Conservation (phyloP, 2,329 filamentous ascomycete genomes). For the Herpotrichia juniperi region DNA sequence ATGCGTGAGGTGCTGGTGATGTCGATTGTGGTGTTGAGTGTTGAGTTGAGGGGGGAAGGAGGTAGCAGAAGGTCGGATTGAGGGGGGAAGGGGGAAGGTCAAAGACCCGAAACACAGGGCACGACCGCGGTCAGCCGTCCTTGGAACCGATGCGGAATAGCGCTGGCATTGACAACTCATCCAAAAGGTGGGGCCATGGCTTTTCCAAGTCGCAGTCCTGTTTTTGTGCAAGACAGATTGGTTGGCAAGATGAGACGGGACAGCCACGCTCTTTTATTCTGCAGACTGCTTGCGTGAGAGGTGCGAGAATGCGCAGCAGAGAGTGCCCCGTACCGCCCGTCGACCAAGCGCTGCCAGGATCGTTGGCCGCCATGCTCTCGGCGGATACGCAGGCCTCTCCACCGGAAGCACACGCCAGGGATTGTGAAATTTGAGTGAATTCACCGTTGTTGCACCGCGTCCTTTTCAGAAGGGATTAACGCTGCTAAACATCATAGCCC, state of each 20-base stretch:
- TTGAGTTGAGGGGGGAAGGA: slow-evolving; percentile 24
- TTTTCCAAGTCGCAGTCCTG: slow-evolving; percentile 30
- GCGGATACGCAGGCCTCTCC: slow-evolving; percentile 26
- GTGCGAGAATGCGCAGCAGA: background rate
- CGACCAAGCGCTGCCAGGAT: slow-evolving; percentile 24
- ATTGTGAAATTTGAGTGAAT: slow-evolving; percentile 27
- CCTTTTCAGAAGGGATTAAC: slow-evolving; percentile 36
- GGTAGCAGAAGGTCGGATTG: slow-evolving; percentile 34
- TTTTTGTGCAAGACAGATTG: slow-evolving; percentile 41
- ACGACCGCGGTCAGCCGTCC: slow-evolving; percentile 38
- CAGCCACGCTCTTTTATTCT: slow-evolving; percentile 43
- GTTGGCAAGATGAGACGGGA: slow-evolving; percentile 30
- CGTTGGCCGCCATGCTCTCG: slow-evolving; percentile 26
- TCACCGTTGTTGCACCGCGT: slow-evolving; percentile 28
- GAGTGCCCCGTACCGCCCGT: slow-evolving; percentile 22
- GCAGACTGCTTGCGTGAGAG: slow-evolving; percentile 19
- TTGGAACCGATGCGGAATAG: slow-evolving; percentile 25
- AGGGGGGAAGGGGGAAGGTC: slow-evolving; percentile 17
- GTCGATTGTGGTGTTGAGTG: slow-evolving; percentile 15
- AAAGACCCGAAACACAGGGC: slow-evolving; percentile 36
- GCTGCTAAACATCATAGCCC: slow-evolving; percentile 12
- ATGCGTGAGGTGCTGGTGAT: slow-evolving; percentile 19
- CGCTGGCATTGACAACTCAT: slow-evolving; percentile 45
- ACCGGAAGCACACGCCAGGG: slow-evolving; percentile 18
- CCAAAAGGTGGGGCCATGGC: slow-evolving; percentile 41